phyloP scores from a whole-genome alignment of 805 yeast species.

The Metschnikowia amazonensis region DNA sequence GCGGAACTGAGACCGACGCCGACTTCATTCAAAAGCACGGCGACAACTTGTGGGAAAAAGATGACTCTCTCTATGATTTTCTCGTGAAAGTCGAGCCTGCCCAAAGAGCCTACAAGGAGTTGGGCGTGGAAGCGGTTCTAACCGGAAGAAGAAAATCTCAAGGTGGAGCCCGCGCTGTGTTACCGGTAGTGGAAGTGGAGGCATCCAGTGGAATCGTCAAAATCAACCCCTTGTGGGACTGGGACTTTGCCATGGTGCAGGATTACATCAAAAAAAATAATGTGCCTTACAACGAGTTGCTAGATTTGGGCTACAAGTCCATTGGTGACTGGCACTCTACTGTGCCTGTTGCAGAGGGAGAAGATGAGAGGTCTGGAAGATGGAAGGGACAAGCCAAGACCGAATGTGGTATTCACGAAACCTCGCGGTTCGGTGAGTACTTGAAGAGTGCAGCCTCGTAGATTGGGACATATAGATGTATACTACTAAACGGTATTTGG shows the following conservation, averaged over 20 bases:
- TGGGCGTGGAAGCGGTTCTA: conserved; percentile 76
- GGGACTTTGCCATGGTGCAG: conserved; percentile 74
- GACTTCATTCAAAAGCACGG: conserved; percentile 73
- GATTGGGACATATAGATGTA: not conserved
- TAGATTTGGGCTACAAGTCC: conserved; percentile 85
- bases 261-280: conserved; percentile 60
- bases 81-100: conserved; percentile 91
- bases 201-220: conserved; percentile 66
- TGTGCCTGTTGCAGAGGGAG: conserved; percentile 82
- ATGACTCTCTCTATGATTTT: conserved; percentile 79
- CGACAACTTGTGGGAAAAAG: conserved; percentile 73
- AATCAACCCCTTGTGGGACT: conserved; percentile 82
- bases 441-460: conserved; percentile 24
- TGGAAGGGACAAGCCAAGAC: conserved; percentile 93
- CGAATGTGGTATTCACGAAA: conserved; percentile 92
- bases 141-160: conserved; percentile 90
- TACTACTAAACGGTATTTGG: not conserved
- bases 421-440: conserved; percentile 67
- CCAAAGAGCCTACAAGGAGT: conserved; percentile 72
- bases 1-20: conserved; percentile 47
- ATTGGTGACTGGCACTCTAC: conserved; percentile 97
- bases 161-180: conserved; percentile 73
- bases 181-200: conserved; percentile 77
- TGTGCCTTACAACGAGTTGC: conserved; percentile 82
- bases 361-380: conserved; percentile 94